These are phyloP conservation scores for Tetraselmis chui DNA, from an alignment of 139 green algal species.

Conservation along the genomic window DNA sequence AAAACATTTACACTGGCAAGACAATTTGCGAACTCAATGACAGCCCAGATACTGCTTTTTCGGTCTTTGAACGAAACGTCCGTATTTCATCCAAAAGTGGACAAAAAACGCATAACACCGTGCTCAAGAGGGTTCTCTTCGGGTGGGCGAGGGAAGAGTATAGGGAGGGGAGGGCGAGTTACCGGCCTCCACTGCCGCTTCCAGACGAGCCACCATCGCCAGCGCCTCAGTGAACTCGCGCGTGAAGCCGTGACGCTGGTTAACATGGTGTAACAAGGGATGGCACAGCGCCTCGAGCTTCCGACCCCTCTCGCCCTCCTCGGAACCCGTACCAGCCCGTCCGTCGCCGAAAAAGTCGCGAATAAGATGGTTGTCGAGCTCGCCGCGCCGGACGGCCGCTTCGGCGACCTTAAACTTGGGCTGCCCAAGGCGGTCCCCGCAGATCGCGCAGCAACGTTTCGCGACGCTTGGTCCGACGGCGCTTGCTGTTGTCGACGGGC, in stretches of 20 bases:
- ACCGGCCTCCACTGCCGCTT: not conserved
- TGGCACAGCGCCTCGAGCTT: not conserved
- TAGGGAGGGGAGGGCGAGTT: too few species aligned
- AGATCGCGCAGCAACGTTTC: too few species aligned
- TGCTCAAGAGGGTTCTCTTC: too few species aligned
- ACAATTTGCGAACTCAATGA: too few species aligned
- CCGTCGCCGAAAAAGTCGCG: not conserved
- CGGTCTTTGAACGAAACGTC: too few species aligned
- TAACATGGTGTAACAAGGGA: not conserved
- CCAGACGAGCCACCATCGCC: not conserved
- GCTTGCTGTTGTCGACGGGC: too few species aligned
- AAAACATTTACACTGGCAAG: too few species aligned
- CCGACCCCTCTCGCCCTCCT: not conserved
- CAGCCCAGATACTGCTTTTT: too few species aligned
- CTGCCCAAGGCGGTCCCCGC: not conserved
- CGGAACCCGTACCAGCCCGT: not conserved
- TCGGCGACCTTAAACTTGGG: not conserved
- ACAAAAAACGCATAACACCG: too few species aligned
- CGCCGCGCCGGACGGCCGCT: not conserved
- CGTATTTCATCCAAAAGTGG: too few species aligned
- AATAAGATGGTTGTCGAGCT: not conserved
- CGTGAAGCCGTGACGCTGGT: not conserved
- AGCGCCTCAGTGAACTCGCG: not conserved
- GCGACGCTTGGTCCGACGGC: too few species aligned
- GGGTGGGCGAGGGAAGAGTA: too few species aligned